phyloP scores from a whole-genome alignment of 495 filamentous ascomycete species.

The Tuber indicum region DNA sequence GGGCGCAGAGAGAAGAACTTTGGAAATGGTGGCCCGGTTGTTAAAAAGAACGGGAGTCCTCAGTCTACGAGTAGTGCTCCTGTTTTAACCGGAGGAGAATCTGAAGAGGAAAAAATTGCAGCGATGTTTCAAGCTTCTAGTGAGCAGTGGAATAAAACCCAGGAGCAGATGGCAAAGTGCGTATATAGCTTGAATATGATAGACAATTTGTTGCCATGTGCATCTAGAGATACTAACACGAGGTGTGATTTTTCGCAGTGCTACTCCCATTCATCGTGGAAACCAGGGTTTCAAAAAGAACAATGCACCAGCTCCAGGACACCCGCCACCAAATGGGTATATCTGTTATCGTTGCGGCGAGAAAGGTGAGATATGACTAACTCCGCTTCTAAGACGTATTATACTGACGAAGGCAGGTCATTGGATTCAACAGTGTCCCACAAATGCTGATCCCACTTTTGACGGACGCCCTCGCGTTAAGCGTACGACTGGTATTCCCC shows the following conservation, averaged over 20 bases:
- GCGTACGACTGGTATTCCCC: conserved; percentile 90
- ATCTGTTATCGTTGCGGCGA: conserved; percentile 96
- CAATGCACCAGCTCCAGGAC: conserved; percentile 67
- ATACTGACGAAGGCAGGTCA: conserved; percentile 53
- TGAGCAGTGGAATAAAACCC: conserved; percentile 78
- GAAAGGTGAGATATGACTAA: conserved; percentile 55
- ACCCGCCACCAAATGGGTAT: conserved; percentile 85
- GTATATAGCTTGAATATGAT: conserved; percentile 43
- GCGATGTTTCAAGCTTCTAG: conserved; percentile 80
- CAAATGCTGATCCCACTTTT: conserved; percentile 92
- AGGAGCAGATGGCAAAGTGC: conserved; percentile 88
- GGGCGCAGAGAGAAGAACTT: conserved; percentile 48
- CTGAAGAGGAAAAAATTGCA: conserved; percentile 84
- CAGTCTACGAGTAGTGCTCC: conserved; percentile 26
- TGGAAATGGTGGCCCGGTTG: conserved; percentile 44
- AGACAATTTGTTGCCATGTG: conserved; percentile 19
- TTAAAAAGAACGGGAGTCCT: conserved; percentile 50
- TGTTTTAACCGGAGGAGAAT: conserved; percentile 31
- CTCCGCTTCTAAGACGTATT: not conserved
- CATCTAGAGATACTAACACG: conserved; percentile 31
- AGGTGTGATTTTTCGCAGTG: conserved; percentile 45
- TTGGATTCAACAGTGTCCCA: conserved; percentile 96
- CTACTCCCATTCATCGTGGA: conserved; percentile 56
- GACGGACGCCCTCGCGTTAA: conserved; percentile 86
- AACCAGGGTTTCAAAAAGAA: conserved; percentile 51